Evolutionary conservation across 1,284 basidiomycete species (phyloP), one percentile per base, ranked within the genome.

Genomic region (Salmacisia buchloeana): DNA sequence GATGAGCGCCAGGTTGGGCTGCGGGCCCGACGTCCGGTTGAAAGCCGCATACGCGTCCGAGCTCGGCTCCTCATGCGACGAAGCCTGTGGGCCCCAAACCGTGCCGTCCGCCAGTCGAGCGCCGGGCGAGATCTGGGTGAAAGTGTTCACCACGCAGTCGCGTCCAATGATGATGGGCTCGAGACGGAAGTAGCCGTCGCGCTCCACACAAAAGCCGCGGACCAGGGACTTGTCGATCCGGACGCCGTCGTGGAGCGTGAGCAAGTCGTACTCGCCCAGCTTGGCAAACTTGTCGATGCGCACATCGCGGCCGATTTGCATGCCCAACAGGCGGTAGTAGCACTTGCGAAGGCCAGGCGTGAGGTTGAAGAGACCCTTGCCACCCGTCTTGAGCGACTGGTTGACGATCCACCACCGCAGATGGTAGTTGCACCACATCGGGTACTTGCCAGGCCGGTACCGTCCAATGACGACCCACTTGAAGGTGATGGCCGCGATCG

Each of bases 361-460:
- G 60, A 77, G 49, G 45, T 71, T 69, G 41, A 79, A 79, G n/a
- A 79, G 66, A 68, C 77, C 77, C 52, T 77, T 77, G 35, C 77
- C 77, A 49, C 71, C 72, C 15, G 72, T 75, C 63, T 71, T 75
- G 66, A 79, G 71, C 36, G 77, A 79, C 63, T 79, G 77, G 62
- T 79, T 79, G 64, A 79, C 77, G 41, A 79, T 72, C 77, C 77
- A 79, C 77, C 77, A 79, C 36, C 77, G 76, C 29, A 79, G 67
- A 60, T 79, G 76, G 59, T 79, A 79, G 67, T 78, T 78, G 72
- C 71, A 75, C 77, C 77, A 79, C 77, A 79, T 79, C 2, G 76
- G 77, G 36, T 79, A 79, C 49, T 74, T 73, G 59, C 77, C 77
- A 1, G 77, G 77, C 9, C 76, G 71, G 61, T 77, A 78, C 27